Conservation (phyloP, 208 protist species). For the Blechomonas ayalai region DNA sequence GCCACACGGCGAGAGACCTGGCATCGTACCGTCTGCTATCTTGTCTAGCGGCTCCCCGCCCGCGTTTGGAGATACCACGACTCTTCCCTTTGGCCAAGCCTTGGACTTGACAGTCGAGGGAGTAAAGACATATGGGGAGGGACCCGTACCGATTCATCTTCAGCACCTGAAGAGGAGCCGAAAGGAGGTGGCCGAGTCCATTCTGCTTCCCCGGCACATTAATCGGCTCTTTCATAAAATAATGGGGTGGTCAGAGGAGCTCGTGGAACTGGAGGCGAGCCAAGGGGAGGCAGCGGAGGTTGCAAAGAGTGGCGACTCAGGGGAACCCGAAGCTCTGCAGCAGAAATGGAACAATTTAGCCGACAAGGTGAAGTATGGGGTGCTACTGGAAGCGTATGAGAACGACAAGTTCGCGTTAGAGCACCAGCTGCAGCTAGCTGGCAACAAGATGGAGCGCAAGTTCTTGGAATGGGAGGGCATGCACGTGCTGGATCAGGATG, state of each 20-base stretch:
- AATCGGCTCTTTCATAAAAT: conserved; percentile 90
- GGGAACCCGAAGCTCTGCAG: conserved; percentile 22
- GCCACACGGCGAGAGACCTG: background rate
- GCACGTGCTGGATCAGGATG: conserved; percentile 76
- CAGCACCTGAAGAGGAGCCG: conserved; percentile 53
- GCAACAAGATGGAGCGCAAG: conserved; percentile 71
- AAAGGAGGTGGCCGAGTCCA: conserved; percentile 64
- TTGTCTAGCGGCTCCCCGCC: background rate
- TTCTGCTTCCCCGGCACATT: conserved; percentile 78
- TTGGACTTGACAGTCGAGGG: conserved; percentile 70
- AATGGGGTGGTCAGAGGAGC: conserved; percentile 87
- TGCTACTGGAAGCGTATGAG: conserved; percentile 79
- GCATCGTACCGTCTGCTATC: background rate
- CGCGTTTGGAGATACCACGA: no score
- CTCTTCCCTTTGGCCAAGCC: conserved; percentile 62
- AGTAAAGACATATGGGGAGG: conserved; percentile 41
- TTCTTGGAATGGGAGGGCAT: conserved; percentile 87
- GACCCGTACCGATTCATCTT: conserved; percentile 55
- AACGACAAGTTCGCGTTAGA: conserved; percentile 85
- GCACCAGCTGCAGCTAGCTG: conserved; percentile 69
- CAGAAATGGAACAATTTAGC: conserved; percentile 52
- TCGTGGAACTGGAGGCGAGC: conserved; percentile 60
- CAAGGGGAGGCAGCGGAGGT: conserved; percentile 2
- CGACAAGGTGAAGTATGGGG: conserved; percentile 84
- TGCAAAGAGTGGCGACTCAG: background rate